A percentile compares a stretch with the other conserved stretches of the same genome.
Conservation (phyloP, 2,329 filamentous ascomycete genomes). For the Rutstroemia sp. region DNA sequence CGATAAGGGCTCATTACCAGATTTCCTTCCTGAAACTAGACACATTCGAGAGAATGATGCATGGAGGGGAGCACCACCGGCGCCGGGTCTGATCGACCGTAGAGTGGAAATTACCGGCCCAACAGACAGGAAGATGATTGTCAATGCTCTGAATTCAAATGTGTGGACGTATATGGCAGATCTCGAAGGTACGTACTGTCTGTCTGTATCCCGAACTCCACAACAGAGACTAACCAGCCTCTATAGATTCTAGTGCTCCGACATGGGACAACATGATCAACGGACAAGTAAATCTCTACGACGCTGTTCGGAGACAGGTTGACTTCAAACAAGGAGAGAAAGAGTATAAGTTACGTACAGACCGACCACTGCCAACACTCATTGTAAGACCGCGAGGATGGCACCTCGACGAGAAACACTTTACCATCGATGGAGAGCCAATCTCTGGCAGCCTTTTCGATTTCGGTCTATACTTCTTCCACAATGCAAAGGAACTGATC, state of each 20-base stretch:
- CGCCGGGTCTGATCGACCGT: conserved; percentile 86
- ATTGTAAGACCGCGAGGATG: conserved; percentile 93
- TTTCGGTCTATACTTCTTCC: conserved; percentile 98
- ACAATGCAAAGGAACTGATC: conserved; percentile 87
- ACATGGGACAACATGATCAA: conserved; percentile 99
- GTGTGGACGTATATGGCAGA: conserved; percentile 99
- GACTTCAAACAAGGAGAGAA: conserved; percentile 95
- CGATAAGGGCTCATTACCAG: conserved; percentile 78
- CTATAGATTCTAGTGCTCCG: conserved; percentile 79
- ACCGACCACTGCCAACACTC: conserved; percentile 78
- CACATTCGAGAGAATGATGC: conserved; percentile 89
- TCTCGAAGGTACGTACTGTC: conserved; percentile 68
- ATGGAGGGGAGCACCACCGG: conserved; percentile 88
- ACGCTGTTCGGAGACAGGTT: conserved; percentile 85
- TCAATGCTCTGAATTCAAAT: conserved; percentile 91
- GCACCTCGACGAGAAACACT: conserved; percentile 98
- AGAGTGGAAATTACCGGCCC: conserved; percentile 96
- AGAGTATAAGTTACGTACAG: conserved; percentile 94
- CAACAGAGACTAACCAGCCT: conserved; percentile 4
- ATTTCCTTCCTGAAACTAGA: conserved; percentile 93
- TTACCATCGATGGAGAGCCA: conserved; percentile 90
- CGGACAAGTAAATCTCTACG: conserved; percentile 95
- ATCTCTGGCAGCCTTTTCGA: conserved; percentile 92
- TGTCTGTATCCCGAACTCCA: background rate
- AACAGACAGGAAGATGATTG: conserved; percentile 97